Conservation (phyloP, 2,329 filamentous ascomycete species). For the Exophiala sp. region DNA sequence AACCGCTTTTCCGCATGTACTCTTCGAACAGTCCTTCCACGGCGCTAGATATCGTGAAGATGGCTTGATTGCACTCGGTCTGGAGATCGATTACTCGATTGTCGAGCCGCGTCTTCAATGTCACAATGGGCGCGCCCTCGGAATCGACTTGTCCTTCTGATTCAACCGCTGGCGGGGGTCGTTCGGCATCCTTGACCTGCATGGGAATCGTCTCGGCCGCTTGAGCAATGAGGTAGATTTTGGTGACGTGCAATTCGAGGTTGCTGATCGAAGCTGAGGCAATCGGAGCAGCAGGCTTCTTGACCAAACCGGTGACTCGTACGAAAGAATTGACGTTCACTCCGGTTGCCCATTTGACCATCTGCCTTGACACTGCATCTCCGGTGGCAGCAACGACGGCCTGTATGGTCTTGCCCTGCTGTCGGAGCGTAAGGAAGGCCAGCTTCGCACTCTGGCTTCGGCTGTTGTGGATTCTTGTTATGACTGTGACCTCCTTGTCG, state of each 20-base stretch:
- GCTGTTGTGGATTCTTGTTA: constrained; percentile 81
- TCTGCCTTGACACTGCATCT: constrained; percentile 67
- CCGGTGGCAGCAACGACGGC: constrained; percentile 66
- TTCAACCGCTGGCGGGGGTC: constrained; percentile 44
- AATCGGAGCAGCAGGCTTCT: constrained; percentile 80
- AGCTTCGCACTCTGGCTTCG: constrained; percentile 88
- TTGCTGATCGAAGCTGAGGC: constrained; percentile 78
- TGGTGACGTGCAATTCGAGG: constrained; percentile 83
- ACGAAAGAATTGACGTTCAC: constrained; percentile 80
- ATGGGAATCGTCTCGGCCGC: constrained; percentile 60
- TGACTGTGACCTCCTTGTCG: constrained; percentile 69
- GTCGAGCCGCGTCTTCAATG: constrained; percentile 79
- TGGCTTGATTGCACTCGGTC: constrained; percentile 84
- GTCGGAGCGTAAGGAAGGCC: constrained; percentile 80
- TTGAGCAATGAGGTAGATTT: constrained; percentile 72
- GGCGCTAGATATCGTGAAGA: constrained; percentile 67
- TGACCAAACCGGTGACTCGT: constrained; percentile 72
- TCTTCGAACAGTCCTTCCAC: constrained; percentile 70
- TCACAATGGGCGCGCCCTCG: constrained; percentile 64
- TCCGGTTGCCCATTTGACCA: constrained; percentile 85
- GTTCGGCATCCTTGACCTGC: constrained; percentile 54
- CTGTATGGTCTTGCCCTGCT: constrained; percentile 77
- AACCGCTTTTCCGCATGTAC: constrained; percentile 71
- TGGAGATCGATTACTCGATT: constrained; percentile 92
- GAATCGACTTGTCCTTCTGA: constrained; percentile 50